These are phyloP conservation scores for Collybiopsis luxurians DNA, from an alignment of 768 basidiomycete genomes.

Conservation along the genomic window DNA sequence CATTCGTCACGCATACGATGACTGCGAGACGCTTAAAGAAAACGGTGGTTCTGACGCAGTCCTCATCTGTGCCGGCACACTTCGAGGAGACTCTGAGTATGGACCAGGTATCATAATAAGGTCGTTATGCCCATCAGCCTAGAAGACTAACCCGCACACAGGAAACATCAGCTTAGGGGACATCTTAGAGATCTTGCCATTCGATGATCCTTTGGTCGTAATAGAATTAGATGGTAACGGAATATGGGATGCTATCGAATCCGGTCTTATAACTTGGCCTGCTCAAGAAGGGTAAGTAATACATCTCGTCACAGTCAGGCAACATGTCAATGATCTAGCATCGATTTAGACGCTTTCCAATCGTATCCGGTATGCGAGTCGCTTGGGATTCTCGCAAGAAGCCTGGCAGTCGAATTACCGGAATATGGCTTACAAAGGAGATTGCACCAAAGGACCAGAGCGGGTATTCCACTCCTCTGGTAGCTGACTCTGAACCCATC, in stretches of 20 bases:
- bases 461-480: constrained; percentile 24
- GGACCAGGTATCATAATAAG: constrained; percentile 65
- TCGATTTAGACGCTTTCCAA: constrained; percentile 83
- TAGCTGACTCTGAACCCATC: constrained; percentile 53
- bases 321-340: neutral
- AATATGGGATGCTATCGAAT: constrained; percentile 80
- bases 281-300: constrained; percentile 78
- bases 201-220: constrained; percentile 82
- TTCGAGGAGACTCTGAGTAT: constrained; percentile 84
- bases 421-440: constrained; percentile 60
- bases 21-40: constrained; percentile 54
- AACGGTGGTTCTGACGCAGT: constrained; percentile 75
- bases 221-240: constrained; percentile 75
- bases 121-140: neutral
- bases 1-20: constrained; percentile 79
- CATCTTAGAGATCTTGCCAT: constrained; percentile 86
- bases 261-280: constrained; percentile 73
- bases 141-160: constrained; percentile 19
- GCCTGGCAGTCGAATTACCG: constrained; percentile 70
- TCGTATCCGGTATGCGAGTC: constrained; percentile 81
- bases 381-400: constrained; percentile 81
- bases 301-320: constrained; percentile 5
- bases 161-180: constrained; percentile 81
- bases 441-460: constrained; percentile 13
- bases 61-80: constrained; percentile 77